These are phyloP conservation scores for Aquanectria penicillioides DNA, from an alignment of 2,329 filamentous ascomycete species.

Conservation along the genomic window DNA sequence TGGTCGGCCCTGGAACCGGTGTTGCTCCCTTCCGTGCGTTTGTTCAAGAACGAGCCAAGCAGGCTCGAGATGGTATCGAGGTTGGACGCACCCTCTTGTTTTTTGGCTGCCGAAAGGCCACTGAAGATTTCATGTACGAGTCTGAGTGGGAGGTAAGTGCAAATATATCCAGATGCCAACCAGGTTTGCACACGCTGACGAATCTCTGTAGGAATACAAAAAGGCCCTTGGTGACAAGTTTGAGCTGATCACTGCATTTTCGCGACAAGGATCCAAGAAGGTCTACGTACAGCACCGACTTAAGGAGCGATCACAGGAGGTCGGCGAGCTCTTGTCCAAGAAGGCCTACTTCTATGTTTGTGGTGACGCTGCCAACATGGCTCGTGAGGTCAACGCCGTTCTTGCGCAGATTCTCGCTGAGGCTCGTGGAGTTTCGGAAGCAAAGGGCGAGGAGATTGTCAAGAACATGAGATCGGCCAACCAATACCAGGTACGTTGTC, in stretches of 20 bases:
- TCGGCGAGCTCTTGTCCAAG: slow-evolving; percentile 86
- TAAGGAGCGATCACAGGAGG: slow-evolving; percentile 81
- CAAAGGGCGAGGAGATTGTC: slow-evolving; percentile 94
- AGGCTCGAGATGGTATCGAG: slow-evolving; percentile 80
- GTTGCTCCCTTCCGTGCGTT: slow-evolving; percentile 97
- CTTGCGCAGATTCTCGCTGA: slow-evolving; percentile 87
- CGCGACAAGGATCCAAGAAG: slow-evolving; percentile 86
- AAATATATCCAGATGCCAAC: no score
- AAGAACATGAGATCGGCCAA: slow-evolving; percentile 96
- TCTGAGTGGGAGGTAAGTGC: slow-evolving; percentile 92
- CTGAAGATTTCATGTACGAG: slow-evolving; percentile 93
- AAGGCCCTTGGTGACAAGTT: slow-evolving; percentile 87
- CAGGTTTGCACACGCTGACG: slow-evolving; percentile 27
- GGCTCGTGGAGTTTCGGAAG: slow-evolving; percentile 81
- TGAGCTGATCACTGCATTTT: slow-evolving; percentile 92
- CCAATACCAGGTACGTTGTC: slow-evolving; percentile 84
- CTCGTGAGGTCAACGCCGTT: slow-evolving; percentile 89
- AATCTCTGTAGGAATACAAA: slow-evolving; percentile 76
- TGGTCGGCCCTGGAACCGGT: slow-evolving; percentile 95
- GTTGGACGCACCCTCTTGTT: slow-evolving; percentile 92
- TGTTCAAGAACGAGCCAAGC: slow-evolving; percentile 89
- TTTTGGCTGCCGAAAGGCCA: slow-evolving; percentile 88
- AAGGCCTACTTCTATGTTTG: slow-evolving; percentile 98
- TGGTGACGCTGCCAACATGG: slow-evolving; percentile 97
- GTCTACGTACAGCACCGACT: slow-evolving; percentile 97